These are phyloP conservation scores for Mucor indicus DNA, from an alignment of 371 early-diverging fungal species.

Conservation along the genomic window DNA sequence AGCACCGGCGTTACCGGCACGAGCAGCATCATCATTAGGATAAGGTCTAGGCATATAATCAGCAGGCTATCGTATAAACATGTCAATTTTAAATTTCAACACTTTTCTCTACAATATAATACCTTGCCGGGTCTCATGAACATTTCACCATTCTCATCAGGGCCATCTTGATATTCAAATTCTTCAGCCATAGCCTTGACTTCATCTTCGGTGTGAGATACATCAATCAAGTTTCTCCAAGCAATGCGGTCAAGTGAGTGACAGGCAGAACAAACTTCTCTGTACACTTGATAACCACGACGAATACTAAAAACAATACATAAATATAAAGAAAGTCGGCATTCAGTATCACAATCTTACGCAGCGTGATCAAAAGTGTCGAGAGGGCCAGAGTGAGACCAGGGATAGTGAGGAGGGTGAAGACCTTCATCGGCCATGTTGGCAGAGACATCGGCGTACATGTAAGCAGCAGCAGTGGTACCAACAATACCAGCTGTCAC, in stretches of 20 bases:
- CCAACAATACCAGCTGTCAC: conserved; percentile 60
- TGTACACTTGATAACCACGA: conserved; percentile 98
- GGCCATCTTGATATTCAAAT: conserved; percentile 90
- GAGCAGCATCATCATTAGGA: conserved; percentile 95
- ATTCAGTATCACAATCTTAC: conserved; percentile 59
- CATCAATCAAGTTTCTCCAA: conserved; percentile 93
- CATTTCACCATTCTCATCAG: conserved; percentile 92
- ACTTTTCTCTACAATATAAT: neutral
- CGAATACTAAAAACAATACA: conserved; percentile 65
- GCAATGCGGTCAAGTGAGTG: conserved; percentile 93
- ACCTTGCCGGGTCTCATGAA: conserved; percentile 95
- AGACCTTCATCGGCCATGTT: conserved; percentile 88
- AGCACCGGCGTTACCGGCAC: conserved; percentile 96
- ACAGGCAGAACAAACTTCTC: conserved; percentile 96
- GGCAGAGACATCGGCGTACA: conserved; percentile 58
- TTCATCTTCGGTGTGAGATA: conserved; percentile 90
- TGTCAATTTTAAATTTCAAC: neutral
- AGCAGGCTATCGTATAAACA: conserved; percentile 54
- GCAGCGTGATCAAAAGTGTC: conserved; percentile 92
- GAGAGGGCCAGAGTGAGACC: conserved; percentile 79
- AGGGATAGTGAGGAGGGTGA: conserved; percentile 87
- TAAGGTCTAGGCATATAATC: conserved; percentile 94
- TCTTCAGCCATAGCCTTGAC: conserved; percentile 94
- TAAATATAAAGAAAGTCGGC: neutral
- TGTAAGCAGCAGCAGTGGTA: conserved; percentile 54